Percentiles rank a stretch among this genome's conserved stretches.
Conservation (phyloP, 805 yeast genomes). For the Saturnispora hagleri region DNA sequence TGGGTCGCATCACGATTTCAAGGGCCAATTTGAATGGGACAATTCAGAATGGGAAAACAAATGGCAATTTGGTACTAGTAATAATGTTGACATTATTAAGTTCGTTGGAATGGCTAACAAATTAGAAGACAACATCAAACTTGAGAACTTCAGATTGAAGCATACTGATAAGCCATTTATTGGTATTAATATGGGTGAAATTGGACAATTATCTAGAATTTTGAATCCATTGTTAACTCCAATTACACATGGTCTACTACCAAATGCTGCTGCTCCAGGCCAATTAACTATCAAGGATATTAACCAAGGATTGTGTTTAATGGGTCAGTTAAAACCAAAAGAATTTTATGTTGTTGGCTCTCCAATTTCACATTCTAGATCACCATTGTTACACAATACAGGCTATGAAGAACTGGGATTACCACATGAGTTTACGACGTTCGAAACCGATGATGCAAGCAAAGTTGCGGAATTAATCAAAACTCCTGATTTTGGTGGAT, state of each 20-base stretch:
- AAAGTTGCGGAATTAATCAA: conserved; percentile 46
- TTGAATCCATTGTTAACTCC: conserved; percentile 74
- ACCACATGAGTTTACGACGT: conserved; percentile 60
- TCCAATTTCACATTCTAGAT: conserved; percentile 80
- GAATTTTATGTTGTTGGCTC: conserved; percentile 68
- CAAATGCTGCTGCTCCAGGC: conserved; percentile 72
- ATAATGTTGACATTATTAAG: conserved; percentile 68
- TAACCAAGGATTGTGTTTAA: conserved; percentile 42
- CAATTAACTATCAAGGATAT: conserved; percentile 61
- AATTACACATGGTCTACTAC: conserved; percentile 62
- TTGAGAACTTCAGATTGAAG: conserved; percentile 58
- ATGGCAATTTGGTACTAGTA: conserved; percentile 54
- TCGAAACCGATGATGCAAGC: conserved; percentile 57
- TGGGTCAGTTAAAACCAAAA: conserved; percentile 56
- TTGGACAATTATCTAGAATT: conserved; percentile 73
- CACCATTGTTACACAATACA: conserved; percentile 80
- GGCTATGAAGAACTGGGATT: conserved; percentile 68
- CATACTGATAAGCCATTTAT: conserved; percentile 59
- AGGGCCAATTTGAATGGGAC: conserved; percentile 55
- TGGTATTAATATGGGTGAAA: conserved; percentile 72
- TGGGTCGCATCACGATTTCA: conserved; percentile 74
- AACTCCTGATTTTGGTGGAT: conserved; percentile 69
- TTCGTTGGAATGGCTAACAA: conserved; percentile 69
- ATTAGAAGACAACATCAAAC: conserved; percentile 56
- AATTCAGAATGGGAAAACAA: conserved; percentile 65